Evolutionary conservation across 2,329 filamentous ascomycete species (phyloP), one percentile per base, ranked within the genome.

Genomic region (Rasamsonia emersonii): DNA sequence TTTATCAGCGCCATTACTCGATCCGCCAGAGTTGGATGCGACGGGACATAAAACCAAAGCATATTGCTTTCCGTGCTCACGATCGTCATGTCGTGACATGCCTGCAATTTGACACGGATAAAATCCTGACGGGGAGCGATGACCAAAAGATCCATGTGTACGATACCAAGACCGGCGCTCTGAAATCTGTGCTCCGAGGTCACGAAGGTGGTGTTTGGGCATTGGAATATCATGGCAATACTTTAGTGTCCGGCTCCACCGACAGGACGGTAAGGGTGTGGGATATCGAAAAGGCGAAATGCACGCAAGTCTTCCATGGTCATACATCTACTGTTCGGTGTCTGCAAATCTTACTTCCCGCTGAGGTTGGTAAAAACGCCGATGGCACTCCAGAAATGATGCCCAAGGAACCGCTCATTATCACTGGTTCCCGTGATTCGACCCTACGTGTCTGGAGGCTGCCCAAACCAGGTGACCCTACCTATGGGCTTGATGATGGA

Each of bases 121-220:
- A 96, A 62, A 95, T 98, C 45, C 73, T 98, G 45, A 98, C 91
- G 2, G 91, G 91, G 16, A 96, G 89, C 51, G 91, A 98, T 54
- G 91, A 98, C 54, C 94, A 88, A 3, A 79, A 95, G 41, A 98
- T 98, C 49, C 88, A 98, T 49, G 86, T 98, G 18, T 98, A 96
- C 57, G 88, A 96, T 53, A 96, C 91, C 9, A 93, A 91, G 62
- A 95, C 88, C 0, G 91, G 91, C 37, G 82, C 82, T 42, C 64
- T 94, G 20, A 76, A 83, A 28, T 85, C 78, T 50, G 85, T 82
- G 42, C 75, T 98, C 2, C 81, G 88, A 49, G 91, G 91, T 2
- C 91, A 98, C 46, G 91, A 98, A 58, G 91, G 91, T 19, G 91
- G 91, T 27, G 91, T 98, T 1, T 98, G 91, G 91, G 91, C 91